phyloP scores from a whole-genome alignment of 306 rosid genomes.

The Arachis hypogaea region DNA sequence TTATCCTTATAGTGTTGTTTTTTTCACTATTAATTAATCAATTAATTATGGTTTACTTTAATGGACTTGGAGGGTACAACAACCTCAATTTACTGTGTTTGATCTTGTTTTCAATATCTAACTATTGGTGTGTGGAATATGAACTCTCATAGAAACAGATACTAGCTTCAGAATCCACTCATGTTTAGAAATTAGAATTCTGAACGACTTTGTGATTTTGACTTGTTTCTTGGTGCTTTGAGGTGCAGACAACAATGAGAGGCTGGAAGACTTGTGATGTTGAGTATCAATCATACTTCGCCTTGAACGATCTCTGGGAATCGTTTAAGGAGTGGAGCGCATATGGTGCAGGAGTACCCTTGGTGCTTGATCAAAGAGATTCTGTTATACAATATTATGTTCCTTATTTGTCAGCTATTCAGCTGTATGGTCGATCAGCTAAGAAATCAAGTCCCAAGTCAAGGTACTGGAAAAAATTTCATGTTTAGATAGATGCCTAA shows the following conservation, averaged over 20 bases:
- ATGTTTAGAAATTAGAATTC: not conserved
- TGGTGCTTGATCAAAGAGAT: constrained; percentile 66
- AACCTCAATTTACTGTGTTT: constrained; percentile 18
- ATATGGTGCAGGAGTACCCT: constrained; percentile 93
- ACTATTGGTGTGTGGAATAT: constrained; percentile 1
- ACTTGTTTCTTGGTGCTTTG: constrained; percentile 31
- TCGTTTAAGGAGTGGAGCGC: constrained; percentile 93
- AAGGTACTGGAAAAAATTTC: constrained; percentile 54
- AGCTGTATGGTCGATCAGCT: constrained; percentile 66
- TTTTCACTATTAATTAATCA: not conserved
- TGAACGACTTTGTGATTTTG: constrained; percentile 3
- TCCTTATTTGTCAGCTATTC: constrained; percentile 90
- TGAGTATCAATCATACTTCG: constrained; percentile 76
- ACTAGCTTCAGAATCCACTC: not conserved
- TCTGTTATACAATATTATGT: constrained; percentile 88
- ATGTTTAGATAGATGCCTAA: not conserved
- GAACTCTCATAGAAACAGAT: constrained; percentile 7
- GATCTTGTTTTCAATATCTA: constrained; percentile 3
- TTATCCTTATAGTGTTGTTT: constrained; percentile 22
- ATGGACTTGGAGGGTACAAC: constrained; percentile 17
- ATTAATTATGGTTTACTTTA: not conserved
- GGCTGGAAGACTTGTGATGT: constrained; percentile 78
- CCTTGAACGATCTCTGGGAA: constrained; percentile 84
- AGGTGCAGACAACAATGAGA: constrained; percentile 74
- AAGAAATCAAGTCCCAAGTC: constrained; percentile 50